Evolutionary conservation across 2,329 filamentous ascomycete species (phyloP), one percentile per base, ranked within the genome.

Genomic region (Tolypocladium tropicale): DNA sequence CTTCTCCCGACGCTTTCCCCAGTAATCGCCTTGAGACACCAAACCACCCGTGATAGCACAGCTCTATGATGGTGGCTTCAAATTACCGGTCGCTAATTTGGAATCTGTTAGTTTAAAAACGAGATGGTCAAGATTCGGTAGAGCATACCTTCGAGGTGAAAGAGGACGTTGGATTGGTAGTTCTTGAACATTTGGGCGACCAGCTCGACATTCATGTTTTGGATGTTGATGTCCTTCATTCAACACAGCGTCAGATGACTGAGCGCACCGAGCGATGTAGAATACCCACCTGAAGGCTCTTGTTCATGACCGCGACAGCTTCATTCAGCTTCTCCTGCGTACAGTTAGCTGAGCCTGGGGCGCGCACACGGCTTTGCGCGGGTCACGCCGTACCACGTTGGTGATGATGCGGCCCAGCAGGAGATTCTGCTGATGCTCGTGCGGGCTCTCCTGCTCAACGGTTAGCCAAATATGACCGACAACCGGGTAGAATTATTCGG

Each of bases 131-230:
- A n/a, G n/a, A n/a, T n/a, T n/a, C n/a, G n/a, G n/a, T 6, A 21
- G 28, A 6, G 25, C 70, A 62, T 77, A 95, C 94, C 94, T 84
- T 97, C 94, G 6, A 99, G 80, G 66, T 99, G 94, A 70, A 99
- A 97, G 6, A 97, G 76, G 16, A 97, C 93, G 65, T 97, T 99
- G 12, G 91, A 96, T 71, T 96, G 92, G 70, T 99, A 99, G 74
- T 97, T 99, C 77, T 97, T 96, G 79, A 97, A 99, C 94, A 99
- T 99, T 69, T 97, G 93, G 1, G 93, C 92, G 6, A 97, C 94
- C 3, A 97, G 81, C 74, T 97, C 94, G 37, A 96, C 90, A 68
- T 99, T 95, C 91, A 97, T 96, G 71, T 97, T 99, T 67, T 96
- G 89, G 56, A 96, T 86, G 68, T 97, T 97, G 79, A 97, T 96